Percentiles rank a stretch among this genome's conserved stretches.
These are phyloP conservation scores for Corymbia maculata DNA, from an alignment of 345 rosid species.

Conservation along the genomic window DNA sequence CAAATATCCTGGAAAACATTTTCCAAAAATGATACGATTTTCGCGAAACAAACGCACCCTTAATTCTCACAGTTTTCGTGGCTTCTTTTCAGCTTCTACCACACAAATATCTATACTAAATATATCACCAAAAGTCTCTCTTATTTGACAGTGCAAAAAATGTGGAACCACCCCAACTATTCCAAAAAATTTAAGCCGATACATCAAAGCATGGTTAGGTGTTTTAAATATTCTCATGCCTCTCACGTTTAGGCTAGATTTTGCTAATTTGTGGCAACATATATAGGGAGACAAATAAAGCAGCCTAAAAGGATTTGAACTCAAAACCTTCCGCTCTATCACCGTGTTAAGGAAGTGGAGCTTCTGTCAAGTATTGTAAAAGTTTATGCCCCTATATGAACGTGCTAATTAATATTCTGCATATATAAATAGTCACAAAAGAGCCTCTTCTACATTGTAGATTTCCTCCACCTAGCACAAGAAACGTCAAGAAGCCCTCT, in stretches of 20 bases:
- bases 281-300: neutral
- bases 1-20: too few species aligned
- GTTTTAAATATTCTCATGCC: neutral
- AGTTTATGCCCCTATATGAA: neutral
- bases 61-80: neutral
- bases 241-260: neutral
- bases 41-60: too few species aligned
- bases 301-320: neutral
- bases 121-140: neutral
- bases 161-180: neutral
- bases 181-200: neutral
- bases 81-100: neutral
- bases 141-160: neutral
- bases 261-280: neutral
- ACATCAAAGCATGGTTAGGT: neutral
- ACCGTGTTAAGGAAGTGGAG: neutral
- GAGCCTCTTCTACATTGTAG: neutral
- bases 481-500: neutral
- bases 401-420: neutral
- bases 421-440: neutral
- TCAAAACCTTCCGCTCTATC: neutral
- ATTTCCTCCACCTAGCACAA: neutral
- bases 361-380: neutral
- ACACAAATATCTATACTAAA: neutral
- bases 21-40: too few species aligned